Base-by-base conservation (phyloP, 2,329 filamentous ascomycete genomes). In the Cucurbitaria berberidis region DNA sequence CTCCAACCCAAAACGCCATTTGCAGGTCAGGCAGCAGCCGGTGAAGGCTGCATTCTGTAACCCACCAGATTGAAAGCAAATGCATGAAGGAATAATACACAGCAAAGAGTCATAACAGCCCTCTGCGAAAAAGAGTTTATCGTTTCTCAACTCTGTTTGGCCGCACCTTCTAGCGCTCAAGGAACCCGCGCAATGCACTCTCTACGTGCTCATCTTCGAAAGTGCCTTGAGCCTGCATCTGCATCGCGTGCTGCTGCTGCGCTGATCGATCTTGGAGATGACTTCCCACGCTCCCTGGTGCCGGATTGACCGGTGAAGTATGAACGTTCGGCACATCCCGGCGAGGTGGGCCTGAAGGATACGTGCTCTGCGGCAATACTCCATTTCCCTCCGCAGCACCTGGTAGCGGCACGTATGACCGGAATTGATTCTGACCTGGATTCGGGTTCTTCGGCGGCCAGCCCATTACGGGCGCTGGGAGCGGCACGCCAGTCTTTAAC, bases 191-290 rank as follows among this genome's bases (percentile, higher is more conserved):
- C 48, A 73, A 29, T 1, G 68, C 70, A 52, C 36, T 57, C 59
- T 64, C 71, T 2, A 72, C 66, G 2, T 62, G 57, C 10, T 57
- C 43, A 43, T 73, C 70, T 11, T 70, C 55, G 7, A 63, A 22
- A 6, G 4, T 13, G 1, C 51, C 55, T 3, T 51, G 54, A 9
- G 36, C 39, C 3, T 59, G 52, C 52, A 54, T 48, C 48, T 62
- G 50, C 30, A 49, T 35, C 22, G 38, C 32, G 45, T 55, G 57
- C 40, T 60, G 57, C 38, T 59, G 56, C 15, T 51, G 45, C 5
- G 44, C 26, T 11, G 42, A 51, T 15, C 32, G 48, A 4, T 21
- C 38, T 9, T 51, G 45, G 19, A 51, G 5, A 22, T 45, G 35
- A 26, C 46, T 58, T 16, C 51, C 56, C 10, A 57, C 57, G 42